Evolutionary conservation across 345 rosid genomes (phyloP).

Genomic region (Aquilaria malaccensis): DNA sequence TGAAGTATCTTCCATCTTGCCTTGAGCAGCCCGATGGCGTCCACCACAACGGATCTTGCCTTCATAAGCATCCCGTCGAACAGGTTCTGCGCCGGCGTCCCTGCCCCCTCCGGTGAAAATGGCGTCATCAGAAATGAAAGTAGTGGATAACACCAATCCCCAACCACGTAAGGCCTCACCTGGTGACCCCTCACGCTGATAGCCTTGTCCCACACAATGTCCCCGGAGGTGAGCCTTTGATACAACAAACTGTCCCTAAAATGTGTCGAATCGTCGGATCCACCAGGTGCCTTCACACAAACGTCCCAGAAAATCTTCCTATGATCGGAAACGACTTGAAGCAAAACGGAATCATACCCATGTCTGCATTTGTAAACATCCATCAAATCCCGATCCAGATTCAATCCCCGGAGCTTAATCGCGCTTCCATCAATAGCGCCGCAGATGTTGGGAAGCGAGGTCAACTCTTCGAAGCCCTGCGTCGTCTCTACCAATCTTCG

Average conservation of each 20-base stretch:
- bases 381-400: conserved; percentile 24
- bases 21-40: conserved; percentile 86
- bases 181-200: conserved; percentile 72
- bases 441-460: conserved; percentile 86
- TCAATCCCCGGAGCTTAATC: conserved; percentile 46
- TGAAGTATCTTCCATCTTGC: conserved; percentile 94
- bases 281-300: conserved; percentile 91
- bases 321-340: conserved; percentile 92
- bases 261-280: conserved; percentile 71
- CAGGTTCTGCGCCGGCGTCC: conserved; percentile 80
- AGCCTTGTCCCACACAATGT: conserved; percentile 88
- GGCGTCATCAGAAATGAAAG: conserved; percentile 88
- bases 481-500: conserved; percentile 84
- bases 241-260: conserved; percentile 86
- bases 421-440: conserved; percentile 90
- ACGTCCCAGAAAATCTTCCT: conserved; percentile 95
- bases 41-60: conserved; percentile 89
- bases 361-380: conserved; percentile 45
- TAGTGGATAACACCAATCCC: conserved; percentile 95
- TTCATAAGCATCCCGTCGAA: conserved; percentile 99
- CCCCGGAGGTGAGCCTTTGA: conserved; percentile 72
- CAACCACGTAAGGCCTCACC: conserved; percentile 85
- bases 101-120: conserved; percentile 70
- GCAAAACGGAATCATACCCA: conserved; percentile 71
- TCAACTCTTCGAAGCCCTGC: conserved; percentile 80